These are phyloP conservation scores for Paxillus ammoniavirescens DNA, from an alignment of 768 basidiomycete species.

Conservation along the genomic window DNA sequence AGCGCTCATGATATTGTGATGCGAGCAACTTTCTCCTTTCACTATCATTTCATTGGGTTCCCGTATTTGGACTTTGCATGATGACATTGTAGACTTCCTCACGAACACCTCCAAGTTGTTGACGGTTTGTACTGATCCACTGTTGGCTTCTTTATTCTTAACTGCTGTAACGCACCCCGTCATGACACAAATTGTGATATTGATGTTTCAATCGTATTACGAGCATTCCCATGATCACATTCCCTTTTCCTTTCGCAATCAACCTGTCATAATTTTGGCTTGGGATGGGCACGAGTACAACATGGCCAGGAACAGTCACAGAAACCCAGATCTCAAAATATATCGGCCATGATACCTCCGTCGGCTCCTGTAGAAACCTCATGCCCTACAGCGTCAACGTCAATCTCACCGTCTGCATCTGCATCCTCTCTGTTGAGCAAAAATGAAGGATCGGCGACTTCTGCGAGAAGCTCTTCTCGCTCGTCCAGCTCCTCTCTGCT, in stretches of 20 bases:
- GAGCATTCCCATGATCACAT: background rate
- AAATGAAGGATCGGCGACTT: constrained; percentile 68
- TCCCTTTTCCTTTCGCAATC: background rate
- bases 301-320: constrained; percentile 2
- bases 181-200: background rate
- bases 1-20: background rate
- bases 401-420: constrained; percentile 61
- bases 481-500: constrained; percentile 74
- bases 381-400: constrained; percentile 58
- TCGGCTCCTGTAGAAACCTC: constrained; percentile 45
- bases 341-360: constrained; percentile 35
- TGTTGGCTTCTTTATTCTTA: background rate
- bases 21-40: background rate
- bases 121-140: background rate
- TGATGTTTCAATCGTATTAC: too few species aligned
- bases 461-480: constrained; percentile 73
- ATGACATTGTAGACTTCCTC: background rate
- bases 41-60: background rate
- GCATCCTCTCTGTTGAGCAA: constrained; percentile 46
- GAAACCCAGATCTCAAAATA: constrained; percentile 22
- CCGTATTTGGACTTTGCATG: background rate
- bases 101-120: background rate
- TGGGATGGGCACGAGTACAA: too few species aligned
- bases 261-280: background rate
- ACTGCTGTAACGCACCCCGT: background rate